These are phyloP conservation scores for Mikania micrantha DNA, from an alignment of 129 eudicot species.

Conservation along the genomic window DNA sequence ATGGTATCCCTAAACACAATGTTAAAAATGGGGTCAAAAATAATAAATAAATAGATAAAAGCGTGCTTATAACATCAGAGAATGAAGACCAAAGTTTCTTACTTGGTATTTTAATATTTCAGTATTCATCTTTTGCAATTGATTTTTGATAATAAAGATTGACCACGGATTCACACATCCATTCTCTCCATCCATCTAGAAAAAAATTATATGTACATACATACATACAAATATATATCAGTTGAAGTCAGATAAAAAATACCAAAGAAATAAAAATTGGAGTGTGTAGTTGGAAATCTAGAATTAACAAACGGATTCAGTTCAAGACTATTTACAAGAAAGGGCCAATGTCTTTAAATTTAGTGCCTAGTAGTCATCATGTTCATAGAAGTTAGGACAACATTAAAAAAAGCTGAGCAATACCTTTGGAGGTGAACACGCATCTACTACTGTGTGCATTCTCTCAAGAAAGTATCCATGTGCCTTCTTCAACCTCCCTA, in stretches of 20 bases:
- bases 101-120: slow-evolving; percentile 58
- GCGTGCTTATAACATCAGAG: neutral
- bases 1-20: slow-evolving; percentile 59
- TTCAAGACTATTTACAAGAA: neutral
- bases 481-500: slow-evolving; percentile 73
- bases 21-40: neutral
- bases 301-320: neutral
- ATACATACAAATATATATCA: neutral
- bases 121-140: slow-evolving; percentile 57
- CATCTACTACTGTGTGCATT: slow-evolving; percentile 35
- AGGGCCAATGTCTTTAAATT: neutral
- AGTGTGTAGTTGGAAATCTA: neutral
- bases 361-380: neutral
- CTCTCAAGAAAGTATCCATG: slow-evolving; percentile 60
- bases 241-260: neutral
- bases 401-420: neutral
- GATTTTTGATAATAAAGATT: slow-evolving; percentile 36
- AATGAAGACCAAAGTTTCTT: slow-evolving; percentile 22
- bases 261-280: neutral
- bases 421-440: slow-evolving; percentile 52
- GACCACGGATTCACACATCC: slow-evolving; percentile 73
- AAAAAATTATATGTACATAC: neutral
- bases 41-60: neutral
- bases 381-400: neutral
- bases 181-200: slow-evolving; percentile 32